Percentiles rank a stretch among this genome's conserved stretches.
Conservation (phyloP, 306 rosid species). For the Crotalaria pallida region DNA sequence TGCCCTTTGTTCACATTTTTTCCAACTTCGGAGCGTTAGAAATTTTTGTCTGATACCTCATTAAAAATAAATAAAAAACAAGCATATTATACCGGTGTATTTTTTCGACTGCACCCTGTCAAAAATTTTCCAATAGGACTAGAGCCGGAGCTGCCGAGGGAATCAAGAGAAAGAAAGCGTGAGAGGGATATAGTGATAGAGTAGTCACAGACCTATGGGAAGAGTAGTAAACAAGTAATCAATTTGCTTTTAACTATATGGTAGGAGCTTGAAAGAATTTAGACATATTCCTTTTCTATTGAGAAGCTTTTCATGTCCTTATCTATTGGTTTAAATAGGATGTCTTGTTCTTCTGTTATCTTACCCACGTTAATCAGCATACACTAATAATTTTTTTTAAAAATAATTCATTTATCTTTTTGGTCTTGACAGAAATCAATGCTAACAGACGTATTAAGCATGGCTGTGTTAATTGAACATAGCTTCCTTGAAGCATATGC, state of each 20-base stretch:
- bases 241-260: not conserved
- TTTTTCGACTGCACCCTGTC: too few relatives aligned
- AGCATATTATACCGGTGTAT: too few relatives aligned
- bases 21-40: too few relatives aligned
- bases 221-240: not conserved
- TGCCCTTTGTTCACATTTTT: too few relatives aligned
- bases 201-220: not conserved
- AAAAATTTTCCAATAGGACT: too few relatives aligned
- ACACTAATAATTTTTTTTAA: not conserved
- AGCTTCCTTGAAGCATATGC: conserved; percentile 64
- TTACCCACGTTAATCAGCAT: not conserved
- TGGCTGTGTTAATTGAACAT: conserved; percentile 51
- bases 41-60: too few relatives aligned
- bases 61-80: too few relatives aligned
- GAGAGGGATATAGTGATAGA: too few relatives aligned
- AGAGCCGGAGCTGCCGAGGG: too few relatives aligned
- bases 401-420: not conserved
- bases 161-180: too few relatives aligned
- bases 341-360: not conserved
- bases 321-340: not conserved
- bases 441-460: conserved; percentile 44
- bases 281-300: not conserved
- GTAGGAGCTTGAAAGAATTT: not conserved
- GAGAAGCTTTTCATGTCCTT: not conserved
- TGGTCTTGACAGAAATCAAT: conserved; percentile 50